Evolutionary conservation across 495 filamentous ascomycete species (phyloP), one percentile per base, ranked within the genome.

Genomic region (Penicillium paradoxum): DNA sequence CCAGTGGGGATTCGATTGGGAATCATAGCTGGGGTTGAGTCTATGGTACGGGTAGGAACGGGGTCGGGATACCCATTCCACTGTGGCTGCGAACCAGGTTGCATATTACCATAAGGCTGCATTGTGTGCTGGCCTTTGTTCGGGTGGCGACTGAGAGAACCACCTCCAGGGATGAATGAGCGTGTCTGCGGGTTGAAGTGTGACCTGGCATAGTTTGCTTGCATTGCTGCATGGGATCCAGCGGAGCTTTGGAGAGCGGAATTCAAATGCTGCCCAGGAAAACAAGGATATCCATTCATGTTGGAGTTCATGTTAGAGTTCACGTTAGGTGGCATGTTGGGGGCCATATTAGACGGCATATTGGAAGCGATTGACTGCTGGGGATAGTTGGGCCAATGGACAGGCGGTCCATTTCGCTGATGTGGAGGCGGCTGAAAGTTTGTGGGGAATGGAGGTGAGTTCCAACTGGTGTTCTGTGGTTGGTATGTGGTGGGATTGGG

Each of bases 111-210:
- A 47, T 70, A 75, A 14, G 65, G 41, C 48, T 62, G 60, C 56
- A 69, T 66, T 30, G 55, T 54, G 59, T 64, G 66, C 41, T 71
- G 66, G 8, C 56, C 55, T 51, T 68, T 66, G 45, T 45, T 60
- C 22, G 66, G 63, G 44, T 73, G 69, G 33, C 70, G 68, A 2
- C 57, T 47, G 22, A 55, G 21, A 10, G 68, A 45, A 33, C 66
- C 51, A 38, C 65, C 62, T 18, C 79, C 77, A 18, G 91, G 91
- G 37, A 96, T 80, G 62, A 97, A 97, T 2, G 89, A 83, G 53
- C 91, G 87, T 10, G 88, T 96, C 68, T 95, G 90, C 0, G 91
- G 91, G 59, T 97, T 96, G 75, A 97, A 96, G 18, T 86, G 80
- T 61, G 89, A 86, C 19, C 90, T 77, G 62, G 83, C 87, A 67